phyloP scores from a whole-genome alignment of 345 rosid species.

The Murraya koenigii region DNA sequence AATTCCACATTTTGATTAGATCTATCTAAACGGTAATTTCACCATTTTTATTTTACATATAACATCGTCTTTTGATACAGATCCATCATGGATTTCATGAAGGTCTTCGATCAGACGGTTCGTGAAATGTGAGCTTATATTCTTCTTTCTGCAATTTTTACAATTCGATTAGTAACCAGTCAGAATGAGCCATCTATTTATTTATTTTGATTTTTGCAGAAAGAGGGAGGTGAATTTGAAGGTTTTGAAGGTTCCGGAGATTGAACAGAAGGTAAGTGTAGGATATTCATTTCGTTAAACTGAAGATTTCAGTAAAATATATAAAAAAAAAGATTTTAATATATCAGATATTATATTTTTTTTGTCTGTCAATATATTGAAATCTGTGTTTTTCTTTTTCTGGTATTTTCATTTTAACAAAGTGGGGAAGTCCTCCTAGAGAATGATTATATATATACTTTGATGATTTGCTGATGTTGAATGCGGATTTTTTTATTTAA shows the following conservation, averaged over 20 bases:
- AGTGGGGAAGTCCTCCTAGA: no score
- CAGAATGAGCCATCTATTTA: slow-evolving; percentile 7
- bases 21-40: slow-evolving; percentile 12
- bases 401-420: no score
- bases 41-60: background rate
- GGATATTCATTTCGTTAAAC: background rate
- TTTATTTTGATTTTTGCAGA: slow-evolving; percentile 37
- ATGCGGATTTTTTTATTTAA: background rate
- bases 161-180: slow-evolving; percentile 1
- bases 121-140: slow-evolving; percentile 80
- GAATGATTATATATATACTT: background rate
- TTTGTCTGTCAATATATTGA: no score
- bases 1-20: background rate
- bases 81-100: slow-evolving; percentile 94
- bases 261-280: slow-evolving; percentile 97
- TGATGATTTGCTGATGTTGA: background rate
- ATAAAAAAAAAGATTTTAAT: no score
- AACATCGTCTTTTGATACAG: slow-evolving; percentile 1
- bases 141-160: background rate
- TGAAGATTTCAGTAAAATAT: no score
- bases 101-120: slow-evolving; percentile 95
- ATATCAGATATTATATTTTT: no score
- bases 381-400: no score
- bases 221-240: slow-evolving; percentile 97
- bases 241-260: slow-evolving; percentile 95